Percentiles rank a stretch among this genome's conserved stretches.
phyloP scores from a whole-genome alignment of 257 asterid species.

The Solanum ahanhuiri region DNA sequence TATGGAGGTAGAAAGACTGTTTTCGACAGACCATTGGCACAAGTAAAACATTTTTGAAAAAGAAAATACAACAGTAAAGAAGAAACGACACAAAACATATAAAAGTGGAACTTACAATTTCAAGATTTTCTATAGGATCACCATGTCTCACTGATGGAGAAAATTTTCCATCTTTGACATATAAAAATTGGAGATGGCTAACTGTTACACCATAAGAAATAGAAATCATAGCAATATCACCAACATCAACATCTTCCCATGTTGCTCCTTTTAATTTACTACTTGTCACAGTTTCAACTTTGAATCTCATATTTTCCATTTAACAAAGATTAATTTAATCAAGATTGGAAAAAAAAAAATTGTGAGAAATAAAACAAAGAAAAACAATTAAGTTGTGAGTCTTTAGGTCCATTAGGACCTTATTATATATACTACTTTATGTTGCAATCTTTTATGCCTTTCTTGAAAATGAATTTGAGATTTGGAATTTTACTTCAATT shows the following conservation, averaged over 20 bases:
- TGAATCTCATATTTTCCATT: neutral
- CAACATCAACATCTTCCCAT: neutral
- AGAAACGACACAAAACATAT: neutral
- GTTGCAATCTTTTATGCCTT: neutral
- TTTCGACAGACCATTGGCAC: neutral
- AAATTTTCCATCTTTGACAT: neutral
- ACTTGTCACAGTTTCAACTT: neutral
- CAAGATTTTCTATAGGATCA: neutral
- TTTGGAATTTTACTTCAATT: neutral
- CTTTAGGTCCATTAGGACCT: neutral
- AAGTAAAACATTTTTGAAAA: neutral
- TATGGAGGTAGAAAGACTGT: neutral
- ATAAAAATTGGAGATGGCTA: neutral
- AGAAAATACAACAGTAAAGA: neutral
- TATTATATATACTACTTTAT: neutral
- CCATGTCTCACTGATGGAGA: neutral
- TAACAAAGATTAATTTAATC: neutral
- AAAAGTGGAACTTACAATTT: neutral
- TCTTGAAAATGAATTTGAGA: neutral
- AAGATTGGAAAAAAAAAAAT: neutral
- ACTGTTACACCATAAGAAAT: neutral
- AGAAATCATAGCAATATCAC: neutral
- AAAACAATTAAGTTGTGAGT: neutral
- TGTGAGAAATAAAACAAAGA: too few species aligned
- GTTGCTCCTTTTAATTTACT: neutral